A percentile compares a stretch with the other conserved stretches of the same genome.
Conservation (phyloP, 78 protist species). For the Protostelium mycophagum region DNA sequence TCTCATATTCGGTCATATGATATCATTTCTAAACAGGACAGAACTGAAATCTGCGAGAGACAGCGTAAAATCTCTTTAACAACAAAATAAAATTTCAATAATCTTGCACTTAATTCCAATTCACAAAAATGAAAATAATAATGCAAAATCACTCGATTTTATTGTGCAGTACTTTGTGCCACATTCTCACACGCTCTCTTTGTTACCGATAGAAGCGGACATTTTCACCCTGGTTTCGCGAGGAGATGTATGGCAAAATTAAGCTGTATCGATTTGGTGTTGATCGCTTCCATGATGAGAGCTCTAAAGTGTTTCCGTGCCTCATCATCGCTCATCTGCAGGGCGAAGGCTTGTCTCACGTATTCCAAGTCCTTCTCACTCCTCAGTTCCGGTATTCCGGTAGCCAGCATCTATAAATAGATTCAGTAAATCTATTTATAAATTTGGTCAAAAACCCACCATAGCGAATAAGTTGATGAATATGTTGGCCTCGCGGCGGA, state of each 20-base stretch:
- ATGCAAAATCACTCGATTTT: too few species aligned
- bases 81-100: too few species aligned
- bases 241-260: constrained; percentile 57
- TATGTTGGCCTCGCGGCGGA: constrained; percentile 69
- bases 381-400: constrained; percentile 91
- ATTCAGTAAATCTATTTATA: not conserved
- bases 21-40: too few species aligned
- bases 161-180: too few species aligned
- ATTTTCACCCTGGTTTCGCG: constrained; percentile 10
- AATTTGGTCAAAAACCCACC: constrained; percentile 10
- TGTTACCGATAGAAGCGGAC: too few species aligned
- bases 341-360: constrained; percentile 42
- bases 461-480: constrained; percentile 78
- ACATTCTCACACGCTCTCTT: too few species aligned
- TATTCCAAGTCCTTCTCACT: constrained; percentile 61
- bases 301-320: constrained; percentile 54
- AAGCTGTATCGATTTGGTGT: constrained; percentile 27
- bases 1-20: too few species aligned
- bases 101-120: too few species aligned
- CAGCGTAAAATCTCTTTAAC: too few species aligned
- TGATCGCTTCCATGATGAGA: constrained; percentile 44
- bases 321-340: constrained; percentile 65
- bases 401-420: constrained; percentile 75
- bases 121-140: too few species aligned
- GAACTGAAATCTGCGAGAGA: too few species aligned